These are phyloP conservation scores for Aspergillus versicolor DNA, from an alignment of 2,329 filamentous ascomycete genomes.

Conservation along the genomic window DNA sequence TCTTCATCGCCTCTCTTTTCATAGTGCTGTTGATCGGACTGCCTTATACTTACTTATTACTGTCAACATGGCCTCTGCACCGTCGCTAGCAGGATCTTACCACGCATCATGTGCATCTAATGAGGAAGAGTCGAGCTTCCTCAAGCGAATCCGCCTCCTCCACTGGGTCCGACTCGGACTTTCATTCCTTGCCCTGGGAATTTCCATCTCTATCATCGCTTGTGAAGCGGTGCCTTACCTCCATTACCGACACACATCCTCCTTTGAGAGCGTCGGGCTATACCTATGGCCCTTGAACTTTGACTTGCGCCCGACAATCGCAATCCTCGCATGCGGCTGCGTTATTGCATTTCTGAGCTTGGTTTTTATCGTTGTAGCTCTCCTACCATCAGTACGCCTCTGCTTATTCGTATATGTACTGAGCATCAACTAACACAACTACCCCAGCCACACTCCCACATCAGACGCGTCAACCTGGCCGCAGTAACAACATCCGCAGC, in stretches of 20 bases:
- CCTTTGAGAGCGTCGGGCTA: constrained; percentile 33
- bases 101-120: constrained; percentile 35
- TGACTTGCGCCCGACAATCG: constrained; percentile 41
- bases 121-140: constrained; percentile 37
- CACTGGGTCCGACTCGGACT: constrained; percentile 36
- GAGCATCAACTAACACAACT: neutral
- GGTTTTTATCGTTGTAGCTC: constrained; percentile 32
- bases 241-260: constrained; percentile 39
- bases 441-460: constrained; percentile 35
- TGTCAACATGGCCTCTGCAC: constrained; percentile 3
- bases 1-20: neutral
- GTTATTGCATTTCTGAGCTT: constrained; percentile 34
- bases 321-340: constrained; percentile 36
- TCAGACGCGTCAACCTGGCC: constrained; percentile 33
- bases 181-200: constrained; percentile 29
- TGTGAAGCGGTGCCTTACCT: constrained; percentile 41
- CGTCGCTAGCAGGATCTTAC: constrained; percentile 25
- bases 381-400: constrained; percentile 37
- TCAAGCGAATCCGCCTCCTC: constrained; percentile 32
- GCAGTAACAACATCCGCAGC: constrained; percentile 33
- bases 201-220: constrained; percentile 32
- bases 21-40: constrained; percentile 5
- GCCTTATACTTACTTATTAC: neutral
- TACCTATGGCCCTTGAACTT: constrained; percentile 45
- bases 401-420: neutral